A percentile compares a stretch with the other conserved stretches of the same genome.
These are phyloP conservation scores for Tricholoma bakamatsutake DNA, from an alignment of 768 basidiomycete genomes.

Conservation along the genomic window DNA sequence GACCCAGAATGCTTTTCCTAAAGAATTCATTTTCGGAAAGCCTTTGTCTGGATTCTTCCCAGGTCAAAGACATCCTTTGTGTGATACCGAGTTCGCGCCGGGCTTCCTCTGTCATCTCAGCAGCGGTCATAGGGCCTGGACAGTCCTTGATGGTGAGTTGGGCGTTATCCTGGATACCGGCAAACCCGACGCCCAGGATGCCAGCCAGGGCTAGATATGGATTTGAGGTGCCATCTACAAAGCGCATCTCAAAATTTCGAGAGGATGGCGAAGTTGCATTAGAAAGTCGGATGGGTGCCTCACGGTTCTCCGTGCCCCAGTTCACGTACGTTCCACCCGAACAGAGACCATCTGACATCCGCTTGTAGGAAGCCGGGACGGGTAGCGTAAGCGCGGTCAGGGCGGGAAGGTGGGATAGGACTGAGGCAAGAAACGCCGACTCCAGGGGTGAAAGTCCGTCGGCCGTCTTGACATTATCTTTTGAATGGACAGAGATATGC, in stretches of 20 bases:
- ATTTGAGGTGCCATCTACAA: constrained; percentile 59
- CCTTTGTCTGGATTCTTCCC: constrained; percentile 41
- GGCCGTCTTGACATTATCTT: constrained; percentile 12
- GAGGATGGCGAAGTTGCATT: constrained; percentile 40
- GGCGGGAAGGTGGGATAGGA: constrained; percentile 53
- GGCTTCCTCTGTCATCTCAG: constrained; percentile 39
- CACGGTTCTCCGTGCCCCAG: constrained; percentile 70
- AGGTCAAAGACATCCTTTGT: constrained; percentile 41
- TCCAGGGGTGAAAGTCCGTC: constrained; percentile 37
- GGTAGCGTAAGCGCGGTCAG: constrained; percentile 57
- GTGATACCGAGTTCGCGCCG: constrained; percentile 41
- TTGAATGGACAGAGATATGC: constrained; percentile 58
- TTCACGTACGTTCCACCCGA: constrained; percentile 63
- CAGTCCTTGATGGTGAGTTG: constrained; percentile 36
- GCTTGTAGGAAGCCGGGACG: constrained; percentile 52
- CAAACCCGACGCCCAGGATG: constrained; percentile 47
- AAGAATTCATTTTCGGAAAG: constrained; percentile 33
- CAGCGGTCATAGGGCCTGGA: constrained; percentile 25
- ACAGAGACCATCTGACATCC: constrained; percentile 63
- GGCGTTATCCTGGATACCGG: constrained; percentile 37
- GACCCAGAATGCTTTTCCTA: constrained; percentile 33
- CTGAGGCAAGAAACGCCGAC: constrained; percentile 52
- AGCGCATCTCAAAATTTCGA: constrained; percentile 59
- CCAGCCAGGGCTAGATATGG: constrained; percentile 55
- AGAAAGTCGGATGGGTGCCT: constrained; percentile 55